Evolutionary conservation across 768 basidiomycete species (phyloP).

Genomic region (Phlegmacium glaucopus): DNA sequence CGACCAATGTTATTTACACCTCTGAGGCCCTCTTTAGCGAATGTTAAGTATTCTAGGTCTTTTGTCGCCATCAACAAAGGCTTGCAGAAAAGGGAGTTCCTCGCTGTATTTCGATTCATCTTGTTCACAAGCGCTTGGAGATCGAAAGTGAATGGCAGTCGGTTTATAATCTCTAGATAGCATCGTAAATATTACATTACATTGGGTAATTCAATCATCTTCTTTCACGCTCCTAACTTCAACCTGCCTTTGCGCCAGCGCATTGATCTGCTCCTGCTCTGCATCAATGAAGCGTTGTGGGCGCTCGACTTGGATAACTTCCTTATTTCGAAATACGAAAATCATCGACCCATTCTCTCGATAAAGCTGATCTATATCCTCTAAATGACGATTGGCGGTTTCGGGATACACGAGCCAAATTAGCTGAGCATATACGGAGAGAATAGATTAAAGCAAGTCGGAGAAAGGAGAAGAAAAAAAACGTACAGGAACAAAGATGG

Average conservation of each 20-base stretch:
- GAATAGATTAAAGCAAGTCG: neutral
- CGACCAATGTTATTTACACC: too few relatives aligned
- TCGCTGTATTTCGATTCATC: too few relatives aligned
- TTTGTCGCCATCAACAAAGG: too few relatives aligned
- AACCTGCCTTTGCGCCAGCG: constrained; percentile 9
- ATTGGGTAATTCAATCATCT: constrained; percentile 26
- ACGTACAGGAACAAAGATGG: constrained; percentile 44
- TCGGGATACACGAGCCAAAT: constrained; percentile 47
- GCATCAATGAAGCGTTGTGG: constrained; percentile 41
- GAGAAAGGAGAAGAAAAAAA: neutral
- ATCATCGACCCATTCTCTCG: constrained; percentile 40
- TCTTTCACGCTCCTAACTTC: neutral
- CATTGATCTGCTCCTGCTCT: constrained; percentile 24
- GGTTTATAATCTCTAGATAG: neutral
- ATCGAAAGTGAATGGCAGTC: too few relatives aligned
- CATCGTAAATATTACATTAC: neutral
- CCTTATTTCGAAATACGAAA: constrained; percentile 39
- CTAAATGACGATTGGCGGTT: constrained; percentile 46
- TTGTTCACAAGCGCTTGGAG: too few relatives aligned
- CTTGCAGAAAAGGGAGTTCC: too few relatives aligned
- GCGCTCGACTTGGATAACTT: constrained; percentile 39
- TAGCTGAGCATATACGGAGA: constrained; percentile 27
- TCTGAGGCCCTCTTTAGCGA: too few relatives aligned
- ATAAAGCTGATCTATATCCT: constrained; percentile 48
- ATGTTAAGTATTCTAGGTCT: too few relatives aligned